Base-by-base conservation (phyloP, 352 stramenopile species). In the Pythium periplocum region DNA sequence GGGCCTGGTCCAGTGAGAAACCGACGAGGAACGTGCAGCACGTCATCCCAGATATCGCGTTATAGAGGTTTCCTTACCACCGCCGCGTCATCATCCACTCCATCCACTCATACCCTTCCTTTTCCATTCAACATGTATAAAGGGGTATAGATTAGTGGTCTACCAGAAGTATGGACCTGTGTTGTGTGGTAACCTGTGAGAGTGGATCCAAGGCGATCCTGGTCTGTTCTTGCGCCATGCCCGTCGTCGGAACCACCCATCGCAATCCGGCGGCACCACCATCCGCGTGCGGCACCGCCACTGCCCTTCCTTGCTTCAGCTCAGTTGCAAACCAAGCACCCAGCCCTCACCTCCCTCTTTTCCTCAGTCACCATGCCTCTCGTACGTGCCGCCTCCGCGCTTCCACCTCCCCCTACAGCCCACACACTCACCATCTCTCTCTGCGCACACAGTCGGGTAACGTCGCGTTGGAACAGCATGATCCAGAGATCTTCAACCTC, bases 401-500 rank as follows among this genome's bases (percentile, higher is more conserved):
- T 39, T 55, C 10, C 38, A 45, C 57, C n/a, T 44, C 37, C 32
- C n/a, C 7, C 5, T 11, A 37, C 4, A 40, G n/a, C 35, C 37
- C 9, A 42, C 33, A 40, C 7, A 51, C 45, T 55, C n/a, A 35
- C 31, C 30, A 30, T 53, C 34, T 57, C 17, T 52, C 2, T 51
- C 53, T 32, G 17, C 17, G 17, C 17, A 26, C 38, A 34, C 52
- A 86, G 75, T 49, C 79, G 45, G 76, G 76, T 56, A 91, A 87
- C 72, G 71, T 74, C 43, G 71, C 87, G 52, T 84, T 98, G 35
- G 73, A 95, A 58, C 71, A 98, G 68, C 90, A 98, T 64, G 97
- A 99, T 75, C 95, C 96, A 4, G 95, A 98, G 68, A 77, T 99
- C 46, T 98, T 96, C 68, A 97, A 98, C 73, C 85, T 99, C 48